Evolutionary conservation across 805 yeast species (phyloP).

Genomic region (Kuraishia hungarica): DNA sequence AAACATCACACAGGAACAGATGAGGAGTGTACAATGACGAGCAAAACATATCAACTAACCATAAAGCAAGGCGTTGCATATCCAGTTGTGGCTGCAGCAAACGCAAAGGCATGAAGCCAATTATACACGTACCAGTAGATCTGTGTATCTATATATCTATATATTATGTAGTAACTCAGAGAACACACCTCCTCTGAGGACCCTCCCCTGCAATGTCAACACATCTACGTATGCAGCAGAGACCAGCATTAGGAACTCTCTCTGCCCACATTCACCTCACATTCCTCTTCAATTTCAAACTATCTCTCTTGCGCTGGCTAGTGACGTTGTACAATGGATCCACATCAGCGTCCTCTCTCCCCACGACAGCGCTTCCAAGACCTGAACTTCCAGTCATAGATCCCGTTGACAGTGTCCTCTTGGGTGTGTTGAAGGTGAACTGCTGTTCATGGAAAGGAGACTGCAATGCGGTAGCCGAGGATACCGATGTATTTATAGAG

Average conservation of each 20-base stretch:
- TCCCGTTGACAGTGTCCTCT: not conserved
- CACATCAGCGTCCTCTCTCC: slow-evolving; percentile 13
- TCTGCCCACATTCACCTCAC: slow-evolving; percentile 10
- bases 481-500: not conserved
- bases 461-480: slow-evolving; percentile 9
- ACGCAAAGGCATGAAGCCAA: not conserved
- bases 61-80: too few relatives aligned
- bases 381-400: not conserved
- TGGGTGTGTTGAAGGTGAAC: slow-evolving; percentile 7
- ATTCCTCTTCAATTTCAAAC: slow-evolving; percentile 38
- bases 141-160: not conserved
- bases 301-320: slow-evolving; percentile 43
- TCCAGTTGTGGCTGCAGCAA: too few relatives aligned
- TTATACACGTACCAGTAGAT: not conserved
- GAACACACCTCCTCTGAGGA: too few relatives aligned
- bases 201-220: too few relatives aligned
- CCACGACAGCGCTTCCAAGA: not conserved
- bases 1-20: too few relatives aligned
- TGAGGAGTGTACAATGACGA: too few relatives aligned
- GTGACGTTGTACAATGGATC: slow-evolving; percentile 33
- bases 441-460: slow-evolving; percentile 15
- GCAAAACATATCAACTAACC: too few relatives aligned
- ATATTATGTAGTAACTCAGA: not conserved
- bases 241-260: too few relatives aligned
- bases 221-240: too few relatives aligned